Evolutionary conservation across 2,329 filamentous ascomycete species (phyloP).

Genomic region (Chalara sp.): DNA sequence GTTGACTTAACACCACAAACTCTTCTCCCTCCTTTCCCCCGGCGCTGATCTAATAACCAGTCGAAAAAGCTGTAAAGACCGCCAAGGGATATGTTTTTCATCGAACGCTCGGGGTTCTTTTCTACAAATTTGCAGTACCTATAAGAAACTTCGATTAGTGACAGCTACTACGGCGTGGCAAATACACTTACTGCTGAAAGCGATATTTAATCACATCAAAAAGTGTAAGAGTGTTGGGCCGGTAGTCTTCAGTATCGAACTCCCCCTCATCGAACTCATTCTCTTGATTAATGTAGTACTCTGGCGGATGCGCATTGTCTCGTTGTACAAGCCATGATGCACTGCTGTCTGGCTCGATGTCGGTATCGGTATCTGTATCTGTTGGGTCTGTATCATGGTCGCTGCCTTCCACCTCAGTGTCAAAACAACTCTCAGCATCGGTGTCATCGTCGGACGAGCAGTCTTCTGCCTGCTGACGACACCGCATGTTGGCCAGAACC

Average conservation of each 20-base stretch:
- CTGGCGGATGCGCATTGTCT: not conserved
- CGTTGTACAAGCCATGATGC: not conserved
- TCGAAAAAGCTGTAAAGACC: slow-evolving; percentile 8
- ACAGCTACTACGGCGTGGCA: not conserved
- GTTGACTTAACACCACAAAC: slow-evolving; percentile 3
- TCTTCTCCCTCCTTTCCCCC: slow-evolving; percentile 8
- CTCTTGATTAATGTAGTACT: not conserved
- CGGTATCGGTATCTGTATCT: not conserved
- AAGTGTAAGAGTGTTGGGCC: not conserved
- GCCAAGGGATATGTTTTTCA: not conserved
- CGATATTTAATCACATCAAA: not conserved
- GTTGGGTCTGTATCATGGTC: not conserved
- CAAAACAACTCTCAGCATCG: not conserved
- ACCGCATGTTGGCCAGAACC: not conserved
- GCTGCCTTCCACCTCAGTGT: not conserved
- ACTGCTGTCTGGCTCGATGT: not conserved
- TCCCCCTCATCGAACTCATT: not conserved
- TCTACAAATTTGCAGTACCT: not conserved
- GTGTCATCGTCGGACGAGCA: not conserved
- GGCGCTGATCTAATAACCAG: slow-evolving; percentile 7
- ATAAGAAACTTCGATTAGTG: not conserved
- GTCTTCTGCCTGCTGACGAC: not conserved
- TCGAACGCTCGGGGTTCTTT: not conserved
- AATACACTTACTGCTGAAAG: not conserved
- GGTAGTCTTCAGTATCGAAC: not conserved